These are phyloP conservation scores for Dipodascus geniculatus DNA, from an alignment of 805 yeast species.

Conservation along the genomic window DNA sequence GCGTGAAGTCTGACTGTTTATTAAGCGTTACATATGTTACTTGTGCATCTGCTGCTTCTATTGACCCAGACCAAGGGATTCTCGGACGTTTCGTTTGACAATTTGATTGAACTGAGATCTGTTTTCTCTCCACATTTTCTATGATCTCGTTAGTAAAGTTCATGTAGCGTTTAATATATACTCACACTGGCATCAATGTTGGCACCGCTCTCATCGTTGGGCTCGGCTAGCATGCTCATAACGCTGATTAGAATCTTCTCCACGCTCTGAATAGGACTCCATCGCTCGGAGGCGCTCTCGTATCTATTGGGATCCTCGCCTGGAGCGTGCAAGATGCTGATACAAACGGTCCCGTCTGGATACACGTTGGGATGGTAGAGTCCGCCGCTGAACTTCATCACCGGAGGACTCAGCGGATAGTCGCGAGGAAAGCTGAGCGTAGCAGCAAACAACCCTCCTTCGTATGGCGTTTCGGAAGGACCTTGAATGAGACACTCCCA, in stretches of 20 bases:
- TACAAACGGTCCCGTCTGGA: constrained; percentile 91
- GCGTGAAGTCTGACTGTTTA: neutral
- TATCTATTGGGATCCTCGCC: constrained; percentile 96
- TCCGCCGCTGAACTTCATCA: constrained; percentile 56
- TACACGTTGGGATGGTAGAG: constrained; percentile 90
- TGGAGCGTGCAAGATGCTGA: constrained; percentile 88
- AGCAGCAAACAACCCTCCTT: constrained; percentile 81
- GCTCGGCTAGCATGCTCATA: constrained; percentile 89
- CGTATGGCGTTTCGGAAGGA: constrained; percentile 75
- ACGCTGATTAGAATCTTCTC: constrained; percentile 91
- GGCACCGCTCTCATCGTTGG: constrained; percentile 94
- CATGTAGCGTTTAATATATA: neutral
- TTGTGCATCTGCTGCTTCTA: neutral
- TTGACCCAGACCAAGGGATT: constrained; percentile 56
- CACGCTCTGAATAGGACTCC: constrained; percentile 98
- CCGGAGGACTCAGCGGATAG: constrained; percentile 77
- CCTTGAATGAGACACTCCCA: constrained; percentile 86
- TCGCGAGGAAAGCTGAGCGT: constrained; percentile 59
- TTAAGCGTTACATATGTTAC: neutral
- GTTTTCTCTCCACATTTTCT: constrained; percentile 85
- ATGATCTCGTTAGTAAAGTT: constrained; percentile 42
- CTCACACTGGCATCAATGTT: constrained; percentile 50
- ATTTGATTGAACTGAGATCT: constrained; percentile 51
- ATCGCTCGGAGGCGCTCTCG: constrained; percentile 89
- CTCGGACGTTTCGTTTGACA: constrained; percentile 57